Base-by-base conservation (phyloP, 306 rosid genomes). In the Albizia julibrissin region DNA sequence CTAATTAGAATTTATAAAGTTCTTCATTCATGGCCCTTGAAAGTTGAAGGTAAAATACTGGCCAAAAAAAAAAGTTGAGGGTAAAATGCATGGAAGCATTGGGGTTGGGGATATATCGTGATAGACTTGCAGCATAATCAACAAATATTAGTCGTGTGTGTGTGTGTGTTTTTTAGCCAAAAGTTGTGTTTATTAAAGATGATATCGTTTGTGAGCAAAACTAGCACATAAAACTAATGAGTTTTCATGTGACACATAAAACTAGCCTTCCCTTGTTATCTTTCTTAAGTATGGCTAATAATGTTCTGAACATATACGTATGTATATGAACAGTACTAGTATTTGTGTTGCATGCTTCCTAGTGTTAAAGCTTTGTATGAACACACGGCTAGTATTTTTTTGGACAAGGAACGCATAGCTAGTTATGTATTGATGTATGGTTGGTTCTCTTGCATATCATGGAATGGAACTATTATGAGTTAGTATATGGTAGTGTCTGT, bases 191-290 rank as follows among this genome's bases (percentile, higher is more conserved):
- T n/a, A 5, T 12, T 46, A 46, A 46, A 12, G 50, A 46, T 46
- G 56, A 49, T 1, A 49, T 49, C 21, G 19, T 49, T 5, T 49
- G 56, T 49, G 6, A 46, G 56, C 7, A 15, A 49, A 14, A 49
- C 56, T 49, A 49, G 4, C 21, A 1, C 21, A 16, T 16, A 49
- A 49, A 18, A 18, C 18, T 52, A 52, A 18, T 52, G 22, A 6
- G 19, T 52, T 52, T 52, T 52, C 56, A 5, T 49, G 21, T 49
- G n/a, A 16, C 21, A 16, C 5, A 46, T n/a, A 13, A 46, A 44
- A 44, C 15, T 81, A 58, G 66, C 83, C 78, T 21, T 21, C 62
- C 4, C 31, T 65, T 69, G 58, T 22, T 8, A 16, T 69, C n/a
- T 29, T 64, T 29, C 4, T 6, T 7, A 29, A 14, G 37, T 6